These are phyloP conservation scores for Dendrobium officinale DNA, from an alignment of 106 monocot species.

Conservation along the genomic window DNA sequence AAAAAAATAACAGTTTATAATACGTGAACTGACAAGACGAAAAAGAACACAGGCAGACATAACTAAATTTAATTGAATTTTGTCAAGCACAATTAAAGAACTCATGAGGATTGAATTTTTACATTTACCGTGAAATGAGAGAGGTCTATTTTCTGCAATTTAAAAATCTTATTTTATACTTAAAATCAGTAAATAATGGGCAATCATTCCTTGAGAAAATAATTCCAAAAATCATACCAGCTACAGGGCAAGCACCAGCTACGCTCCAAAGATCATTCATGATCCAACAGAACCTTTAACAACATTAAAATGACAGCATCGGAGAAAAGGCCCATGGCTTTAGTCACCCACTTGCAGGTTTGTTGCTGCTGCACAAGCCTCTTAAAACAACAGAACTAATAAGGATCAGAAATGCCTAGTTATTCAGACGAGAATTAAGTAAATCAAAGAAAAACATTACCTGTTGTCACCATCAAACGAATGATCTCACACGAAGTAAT, in stretches of 20 bases:
- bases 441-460: constrained; percentile 17
- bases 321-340: constrained; percentile 14
- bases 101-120: neutral
- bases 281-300: constrained; percentile 11
- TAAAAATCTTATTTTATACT: neutral
- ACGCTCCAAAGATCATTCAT: constrained; percentile 36
- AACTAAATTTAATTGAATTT: neutral
- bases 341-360: constrained; percentile 19
- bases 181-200: neutral
- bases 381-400: constrained; percentile 6
- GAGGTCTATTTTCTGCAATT: neutral
- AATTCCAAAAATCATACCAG: constrained; percentile 15
- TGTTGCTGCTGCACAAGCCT: constrained; percentile 24
- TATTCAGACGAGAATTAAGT: neutral
- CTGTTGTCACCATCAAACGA: constrained; percentile 16
- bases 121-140: neutral
- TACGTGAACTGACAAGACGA: neutral
- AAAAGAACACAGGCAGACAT: neutral
- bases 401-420: constrained; percentile 1
- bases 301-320: constrained; percentile 22
- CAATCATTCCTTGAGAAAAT: neutral
- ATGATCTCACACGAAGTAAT: constrained; percentile 58
- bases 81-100: neutral
- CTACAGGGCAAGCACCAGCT: constrained; percentile 19
- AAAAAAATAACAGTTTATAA: neutral